These are phyloP conservation scores for Teratosphaeria destructans DNA, from an alignment of 2,329 filamentous ascomycete genomes.

Conservation along the genomic window DNA sequence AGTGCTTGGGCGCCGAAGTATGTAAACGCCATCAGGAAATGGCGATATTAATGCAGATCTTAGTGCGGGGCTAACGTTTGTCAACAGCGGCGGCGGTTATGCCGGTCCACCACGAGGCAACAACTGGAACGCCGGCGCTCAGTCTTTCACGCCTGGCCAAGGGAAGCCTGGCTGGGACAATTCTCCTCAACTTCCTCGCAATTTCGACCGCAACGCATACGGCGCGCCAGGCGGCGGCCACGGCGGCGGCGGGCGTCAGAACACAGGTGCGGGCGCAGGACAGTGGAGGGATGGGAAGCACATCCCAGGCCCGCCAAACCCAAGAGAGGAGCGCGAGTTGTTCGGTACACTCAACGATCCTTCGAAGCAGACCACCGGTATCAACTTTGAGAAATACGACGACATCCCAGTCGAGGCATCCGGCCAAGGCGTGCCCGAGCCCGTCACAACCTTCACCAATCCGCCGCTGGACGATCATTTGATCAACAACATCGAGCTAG, in stretches of 20 bases:
- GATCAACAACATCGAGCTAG: conserved; percentile 82
- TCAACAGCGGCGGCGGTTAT: conserved; percentile 33
- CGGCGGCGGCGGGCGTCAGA: conserved; percentile 43
- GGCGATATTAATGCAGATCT: neutral
- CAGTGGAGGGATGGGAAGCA: conserved; percentile 97
- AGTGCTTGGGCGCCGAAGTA: conserved; percentile 44
- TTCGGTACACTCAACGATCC: conserved; percentile 88
- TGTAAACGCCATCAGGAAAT: conserved; percentile 1
- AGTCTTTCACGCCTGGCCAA: conserved; percentile 41
- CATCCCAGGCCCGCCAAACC: conserved; percentile 77
- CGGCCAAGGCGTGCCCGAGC: conserved; percentile 84
- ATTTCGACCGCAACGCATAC: conserved; percentile 56
- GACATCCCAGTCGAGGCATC: conserved; percentile 98
- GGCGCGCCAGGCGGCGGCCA: conserved; percentile 43
- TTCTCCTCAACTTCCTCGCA: conserved; percentile 27
- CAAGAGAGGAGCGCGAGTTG: conserved; percentile 85
- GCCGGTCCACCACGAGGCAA: conserved; percentile 27
- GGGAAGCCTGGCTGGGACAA: conserved; percentile 33
- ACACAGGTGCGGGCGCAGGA: conserved; percentile 83
- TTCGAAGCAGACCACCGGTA: conserved; percentile 90
- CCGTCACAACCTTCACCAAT: conserved; percentile 81
- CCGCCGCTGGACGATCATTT: conserved; percentile 93
- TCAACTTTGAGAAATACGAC: conserved; percentile 99
- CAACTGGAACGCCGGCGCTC: conserved; percentile 44
- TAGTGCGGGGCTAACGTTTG: neutral